Conservation (phyloP, 2,329 filamentous ascomycete species). For the Diaporthe caulivora region DNA sequence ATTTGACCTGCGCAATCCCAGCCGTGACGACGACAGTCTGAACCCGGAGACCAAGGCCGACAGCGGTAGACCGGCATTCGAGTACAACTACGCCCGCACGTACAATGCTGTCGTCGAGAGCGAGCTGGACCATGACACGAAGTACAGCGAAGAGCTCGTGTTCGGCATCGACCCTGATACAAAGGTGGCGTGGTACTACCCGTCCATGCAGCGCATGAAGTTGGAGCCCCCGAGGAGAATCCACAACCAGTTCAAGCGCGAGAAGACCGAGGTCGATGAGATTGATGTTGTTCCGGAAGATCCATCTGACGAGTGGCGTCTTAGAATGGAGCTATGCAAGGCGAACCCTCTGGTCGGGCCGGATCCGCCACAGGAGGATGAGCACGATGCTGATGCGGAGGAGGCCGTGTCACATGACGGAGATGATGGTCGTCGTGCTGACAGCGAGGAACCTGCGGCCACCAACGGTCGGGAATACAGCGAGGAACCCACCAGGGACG, state of each 20-base stretch:
- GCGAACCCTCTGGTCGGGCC: slow-evolving; percentile 64
- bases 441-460: slow-evolving; percentile 38
- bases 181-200: slow-evolving; percentile 76
- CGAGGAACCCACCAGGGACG: slow-evolving; percentile 36
- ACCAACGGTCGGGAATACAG: slow-evolving; percentile 38
- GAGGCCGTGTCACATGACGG: slow-evolving; percentile 41
- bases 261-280: slow-evolving; percentile 66
- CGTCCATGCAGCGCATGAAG: slow-evolving; percentile 73
- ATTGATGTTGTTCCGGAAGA: slow-evolving; percentile 68
- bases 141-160: slow-evolving; percentile 75
- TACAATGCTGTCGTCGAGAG: slow-evolving; percentile 74
- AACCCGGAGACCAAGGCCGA: slow-evolving; percentile 65
- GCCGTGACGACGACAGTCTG: slow-evolving; percentile 65
- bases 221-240: slow-evolving; percentile 74
- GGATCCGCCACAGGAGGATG: slow-evolving; percentile 51
- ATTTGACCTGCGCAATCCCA: slow-evolving; percentile 69
- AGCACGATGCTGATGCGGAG: slow-evolving; percentile 47
- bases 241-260: slow-evolving; percentile 64
- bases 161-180: slow-evolving; percentile 58
- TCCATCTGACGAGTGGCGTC: slow-evolving; percentile 64
- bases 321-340: slow-evolving; percentile 65
- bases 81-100: slow-evolving; percentile 71
- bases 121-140: slow-evolving; percentile 67
- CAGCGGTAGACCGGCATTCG: slow-evolving; percentile 57
- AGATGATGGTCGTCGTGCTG: slow-evolving; percentile 38